Evolutionary conservation across 495 filamentous ascomycete genomes (phyloP), one percentile per base, ranked within the genome.

Genomic region (Podospora anserina): DNA sequence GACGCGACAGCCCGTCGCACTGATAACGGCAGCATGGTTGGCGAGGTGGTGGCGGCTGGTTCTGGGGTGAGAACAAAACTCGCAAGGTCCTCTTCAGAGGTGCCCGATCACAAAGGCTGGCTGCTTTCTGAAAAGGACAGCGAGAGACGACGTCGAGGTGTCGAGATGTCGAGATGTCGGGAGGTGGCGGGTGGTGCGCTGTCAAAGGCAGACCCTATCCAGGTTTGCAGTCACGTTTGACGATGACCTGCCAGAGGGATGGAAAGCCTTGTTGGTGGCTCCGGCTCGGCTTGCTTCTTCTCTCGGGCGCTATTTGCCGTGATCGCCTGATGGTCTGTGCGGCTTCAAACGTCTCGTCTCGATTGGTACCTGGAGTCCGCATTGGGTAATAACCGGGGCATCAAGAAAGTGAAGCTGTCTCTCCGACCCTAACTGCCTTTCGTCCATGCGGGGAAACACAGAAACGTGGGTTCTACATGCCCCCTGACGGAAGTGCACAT

Each of bases 11-110:
- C 77, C 57, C 82, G 82, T 76, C 84, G 78, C 66, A 85, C 80
- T 60, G 84, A 83, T 30, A 80, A 82, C 64, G 84, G 83, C 70
- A 85, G 76, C 83, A 87, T 84, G 63, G 69, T 80, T 19, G 7
- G n/a, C n/a, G 55, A 20, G 55, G 18, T 26, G 55, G 19, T 58
- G 55, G 55, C n/a, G n/a, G n/a, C 4, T 23, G n/a, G 55, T 58
- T 58, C 6, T 58, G 55, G 55, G 1, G 9, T 49, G 39, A 49
- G 39, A 49, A 49, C 56, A 72, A 72, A 68, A 30, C n/a, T 61
- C 9, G 20, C 5, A 49, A 49, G 39, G 15, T 49, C 15, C 15
- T 16, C 15, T 13, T 3, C 39, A 49, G 13, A 13, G 39, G 13
- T 49, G 7, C 39, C 39, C 11, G 39, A 18, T 49, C 9, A 49